Base-by-base conservation (phyloP, 306 rosid genomes). In the Inga oerstediana region DNA sequence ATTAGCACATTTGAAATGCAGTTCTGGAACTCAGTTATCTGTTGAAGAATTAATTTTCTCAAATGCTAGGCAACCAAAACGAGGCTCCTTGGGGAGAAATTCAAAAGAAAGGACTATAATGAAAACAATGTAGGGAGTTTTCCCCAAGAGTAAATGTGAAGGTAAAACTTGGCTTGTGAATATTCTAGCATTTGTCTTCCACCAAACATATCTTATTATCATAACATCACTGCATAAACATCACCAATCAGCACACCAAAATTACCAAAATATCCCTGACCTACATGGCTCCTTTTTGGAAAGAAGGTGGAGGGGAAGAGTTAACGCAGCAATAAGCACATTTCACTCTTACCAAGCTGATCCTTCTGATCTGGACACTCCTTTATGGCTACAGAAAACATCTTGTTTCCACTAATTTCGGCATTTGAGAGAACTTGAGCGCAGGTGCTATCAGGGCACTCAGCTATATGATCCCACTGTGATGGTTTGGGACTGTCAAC, bases 401-500 rank as follows among this genome's bases (percentile, higher is more conserved):
- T 79, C 74, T 77, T 81, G 72, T 82, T 86, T 62, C 84, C 86
- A 67, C 85, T 73, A 72, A 85, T 78, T 85, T 93, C 93, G 58
- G 91, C 90, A 77, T 85, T 87, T 65, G 97, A 88, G 86, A 86
- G 93, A 77, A 91, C 94, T 82, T 88, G 94, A 76, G 98, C 97
- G 85, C 94, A 94, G 30, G 93, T 94, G 89, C 97, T 91, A 84
- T 91, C 97, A 14, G 93, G 90, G 81, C 92, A 82, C 78, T 91
- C 90, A 8, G 86, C 70, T 71, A 80, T 86, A 66, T 88, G 88
- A 83, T 86, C 88, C 88, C 93, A 89, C 70, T 86, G 85, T 79
- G 89, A 93, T 43, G 89, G 86, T 77, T 58, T 85, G n/a, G 94
- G 92, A 86, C 97, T 91, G 80, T 94, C 97, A 79, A 91, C 94